Percentiles rank a stretch among this genome's conserved stretches.
These are phyloP conservation scores for Filosporella fistucella DNA, from an alignment of 495 filamentous ascomycete genomes.

Conservation along the genomic window DNA sequence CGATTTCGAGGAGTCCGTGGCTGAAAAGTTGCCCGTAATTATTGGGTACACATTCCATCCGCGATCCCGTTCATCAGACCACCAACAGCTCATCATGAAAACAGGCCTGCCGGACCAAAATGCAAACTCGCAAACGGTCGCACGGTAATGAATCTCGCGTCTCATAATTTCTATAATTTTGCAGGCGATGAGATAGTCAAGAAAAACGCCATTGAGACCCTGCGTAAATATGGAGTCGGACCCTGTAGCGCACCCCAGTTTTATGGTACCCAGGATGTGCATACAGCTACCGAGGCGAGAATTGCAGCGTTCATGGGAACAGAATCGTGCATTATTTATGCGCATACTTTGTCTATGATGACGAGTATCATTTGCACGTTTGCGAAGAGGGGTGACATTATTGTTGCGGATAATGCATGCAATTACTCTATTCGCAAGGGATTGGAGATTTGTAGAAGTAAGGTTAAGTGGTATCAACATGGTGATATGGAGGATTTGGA, in stretches of 20 bases:
- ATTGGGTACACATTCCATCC: slow-evolving; percentile 68
- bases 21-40: slow-evolving; percentile 79
- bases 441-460: slow-evolving; percentile 84
- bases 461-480: slow-evolving; percentile 89
- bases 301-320: slow-evolving; percentile 84
- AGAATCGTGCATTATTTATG: slow-evolving; percentile 87
- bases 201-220: slow-evolving; percentile 85
- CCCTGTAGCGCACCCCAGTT: slow-evolving; percentile 95
- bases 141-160: slow-evolving; percentile 85
- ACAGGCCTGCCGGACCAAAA: slow-evolving; percentile 82
- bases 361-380: slow-evolving; percentile 92
- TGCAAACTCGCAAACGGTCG: slow-evolving; percentile 83
- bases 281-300: slow-evolving; percentile 92
- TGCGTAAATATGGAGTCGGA: slow-evolving; percentile 92
- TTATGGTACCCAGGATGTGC: slow-evolving; percentile 96
- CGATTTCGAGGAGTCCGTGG: slow-evolving; percentile 69
- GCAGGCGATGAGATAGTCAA: slow-evolving; percentile 84
- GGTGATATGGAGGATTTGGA: slow-evolving; percentile 93
- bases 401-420: slow-evolving; percentile 91
- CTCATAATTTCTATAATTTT: slow-evolving; percentile 95
- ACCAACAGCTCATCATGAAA: neutral
- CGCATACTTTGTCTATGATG: slow-evolving; percentile 92
- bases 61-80: neutral
- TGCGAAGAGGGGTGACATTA: slow-evolving; percentile 92
- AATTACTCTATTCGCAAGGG: slow-evolving; percentile 93